These are phyloP conservation scores for Zygotorulaspora mrakii DNA, from an alignment of 1,139 yeast genomes.

Conservation along the genomic window DNA sequence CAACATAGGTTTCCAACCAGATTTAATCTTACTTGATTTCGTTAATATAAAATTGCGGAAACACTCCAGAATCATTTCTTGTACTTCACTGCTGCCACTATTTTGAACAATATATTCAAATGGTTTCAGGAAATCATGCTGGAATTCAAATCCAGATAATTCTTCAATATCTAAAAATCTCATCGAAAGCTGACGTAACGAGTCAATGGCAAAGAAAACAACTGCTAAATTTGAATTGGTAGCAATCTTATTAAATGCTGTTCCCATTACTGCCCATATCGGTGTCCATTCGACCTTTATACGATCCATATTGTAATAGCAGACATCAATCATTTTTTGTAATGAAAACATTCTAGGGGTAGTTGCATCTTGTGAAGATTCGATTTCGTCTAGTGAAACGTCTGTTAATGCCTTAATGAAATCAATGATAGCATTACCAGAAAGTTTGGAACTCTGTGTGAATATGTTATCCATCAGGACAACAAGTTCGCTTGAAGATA, in stretches of 20 bases:
- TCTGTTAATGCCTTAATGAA: conserved; percentile 84
- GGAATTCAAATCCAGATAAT: conserved; percentile 91
- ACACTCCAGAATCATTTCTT: conserved; percentile 89
- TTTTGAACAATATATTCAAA: conserved; percentile 75
- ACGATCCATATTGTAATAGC: conserved; percentile 95
- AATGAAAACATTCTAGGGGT: conserved; percentile 89
- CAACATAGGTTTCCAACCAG: conserved; percentile 94
- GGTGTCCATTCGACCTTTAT: conserved; percentile 96
- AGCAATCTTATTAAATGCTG: conserved; percentile 80
- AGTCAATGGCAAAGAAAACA: conserved; percentile 88
- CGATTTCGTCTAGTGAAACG: conserved; percentile 88
- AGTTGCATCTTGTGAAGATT: conserved; percentile 74
- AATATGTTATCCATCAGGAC: conserved; percentile 85
- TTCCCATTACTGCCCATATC: conserved; percentile 91
- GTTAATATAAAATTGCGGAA: conserved; percentile 80
- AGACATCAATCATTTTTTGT: conserved; percentile 94
- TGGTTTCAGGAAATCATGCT: conserved; percentile 88
- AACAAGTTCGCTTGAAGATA: conserved; percentile 72
- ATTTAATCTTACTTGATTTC: conserved; percentile 68
- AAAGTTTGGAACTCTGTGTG: conserved; percentile 72
- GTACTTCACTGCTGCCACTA: conserved; percentile 66
- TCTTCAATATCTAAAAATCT: conserved; percentile 92
- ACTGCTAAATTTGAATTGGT: conserved; percentile 70
- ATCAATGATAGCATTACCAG: conserved; percentile 79
- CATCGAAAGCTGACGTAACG: conserved; percentile 87